Conservation (phyloP, 2,329 filamentous ascomycete genomes). For the Pseudopyrenochaeta lycopersici region DNA sequence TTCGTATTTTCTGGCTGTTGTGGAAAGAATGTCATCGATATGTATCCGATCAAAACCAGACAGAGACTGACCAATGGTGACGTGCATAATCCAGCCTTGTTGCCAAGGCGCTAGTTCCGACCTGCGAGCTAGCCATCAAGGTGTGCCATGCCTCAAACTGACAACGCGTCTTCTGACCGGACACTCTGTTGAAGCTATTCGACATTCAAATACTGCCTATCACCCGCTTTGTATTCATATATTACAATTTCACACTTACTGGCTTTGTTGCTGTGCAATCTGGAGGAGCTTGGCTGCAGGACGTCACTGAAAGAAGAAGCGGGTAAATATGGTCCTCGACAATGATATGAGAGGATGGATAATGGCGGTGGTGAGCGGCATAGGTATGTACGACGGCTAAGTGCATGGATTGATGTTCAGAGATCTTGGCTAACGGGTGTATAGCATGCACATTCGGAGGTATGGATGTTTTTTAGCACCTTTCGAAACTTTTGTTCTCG, state of each 20-base stretch:
- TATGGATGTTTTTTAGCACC: constrained; percentile 16
- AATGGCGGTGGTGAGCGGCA: constrained; percentile 83
- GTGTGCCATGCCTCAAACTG: constrained; percentile 17
- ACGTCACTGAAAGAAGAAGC: constrained; percentile 34
- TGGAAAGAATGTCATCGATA: background rate
- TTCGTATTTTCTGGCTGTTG: background rate
- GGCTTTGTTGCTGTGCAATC: too few species aligned
- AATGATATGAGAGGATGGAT: constrained; percentile 90
- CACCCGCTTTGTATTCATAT: too few species aligned
- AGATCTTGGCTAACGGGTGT: constrained; percentile 19
- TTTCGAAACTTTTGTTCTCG: background rate
- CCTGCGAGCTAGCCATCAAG: constrained; percentile 19
- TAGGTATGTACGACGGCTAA: constrained; percentile 65
- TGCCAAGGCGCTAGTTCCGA: constrained; percentile 1
- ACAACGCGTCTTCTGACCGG: constrained; percentile 12
- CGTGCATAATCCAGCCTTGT: constrained; percentile 4
- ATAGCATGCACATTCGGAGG: constrained; percentile 51
- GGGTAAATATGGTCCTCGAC: constrained; percentile 38
- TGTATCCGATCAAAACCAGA: background rate
- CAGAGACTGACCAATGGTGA: constrained; percentile 7
- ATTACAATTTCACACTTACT: too few species aligned
- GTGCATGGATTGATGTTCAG: constrained; percentile 3
- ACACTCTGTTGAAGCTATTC: background rate
- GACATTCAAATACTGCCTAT: background rate
- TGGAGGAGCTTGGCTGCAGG: constrained; percentile 10